Conservation (phyloP, 345 rosid species). For the Mallotus nudiflorus region DNA sequence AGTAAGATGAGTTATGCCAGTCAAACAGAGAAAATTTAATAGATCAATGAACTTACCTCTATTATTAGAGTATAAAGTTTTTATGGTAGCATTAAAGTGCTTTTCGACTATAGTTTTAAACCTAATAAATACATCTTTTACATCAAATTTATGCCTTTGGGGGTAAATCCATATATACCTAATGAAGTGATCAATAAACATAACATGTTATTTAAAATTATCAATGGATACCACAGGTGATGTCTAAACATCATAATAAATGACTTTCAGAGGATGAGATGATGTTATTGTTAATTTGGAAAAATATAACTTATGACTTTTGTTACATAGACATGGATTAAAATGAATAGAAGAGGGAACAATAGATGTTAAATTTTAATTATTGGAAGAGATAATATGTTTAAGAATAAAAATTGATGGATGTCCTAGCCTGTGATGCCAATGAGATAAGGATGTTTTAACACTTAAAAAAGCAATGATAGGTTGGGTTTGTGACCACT, state of each 20-base stretch:
- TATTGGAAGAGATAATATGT: neutral
- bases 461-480: too few species aligned
- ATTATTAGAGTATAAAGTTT: neutral
- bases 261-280: neutral
- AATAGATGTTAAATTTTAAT: neutral
- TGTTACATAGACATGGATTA: neutral
- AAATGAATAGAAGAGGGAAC: rapidly evolving
- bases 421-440: neutral
- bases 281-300: neutral
- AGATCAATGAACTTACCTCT: neutral
- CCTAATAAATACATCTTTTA: neutral
- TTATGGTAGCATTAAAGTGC: neutral
- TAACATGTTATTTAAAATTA: neutral
- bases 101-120: neutral
- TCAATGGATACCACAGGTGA: neutral
- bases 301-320: neutral
- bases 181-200: neutral
- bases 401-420: neutral
- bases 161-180: neutral
- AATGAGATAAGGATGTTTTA: neutral
- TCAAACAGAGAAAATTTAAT: neutral
- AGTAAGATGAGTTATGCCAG: neutral
- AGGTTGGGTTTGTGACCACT: too few species aligned
- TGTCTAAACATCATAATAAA: too few species aligned
- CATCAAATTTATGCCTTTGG: neutral